These are phyloP conservation scores for Trametes hirsuta DNA, from an alignment of 1,284 basidiomycete species.

Conservation along the genomic window DNA sequence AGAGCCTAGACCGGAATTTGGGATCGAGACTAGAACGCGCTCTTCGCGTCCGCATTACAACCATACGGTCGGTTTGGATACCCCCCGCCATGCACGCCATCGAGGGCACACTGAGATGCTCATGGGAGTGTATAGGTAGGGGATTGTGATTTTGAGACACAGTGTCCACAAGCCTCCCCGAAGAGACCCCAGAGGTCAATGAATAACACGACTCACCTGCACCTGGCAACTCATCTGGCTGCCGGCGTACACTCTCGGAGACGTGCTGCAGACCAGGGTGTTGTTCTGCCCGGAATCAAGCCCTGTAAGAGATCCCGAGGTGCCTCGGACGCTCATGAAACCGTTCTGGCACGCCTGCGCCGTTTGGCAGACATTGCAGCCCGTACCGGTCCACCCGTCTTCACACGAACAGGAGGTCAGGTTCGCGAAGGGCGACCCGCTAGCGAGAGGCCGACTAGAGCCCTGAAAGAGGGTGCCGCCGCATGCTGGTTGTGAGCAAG, in stretches of 20 bases:
- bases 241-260: slow-evolving; percentile 63
- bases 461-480: slow-evolving; percentile 83
- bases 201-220: slow-evolving; percentile 51
- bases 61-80: too few relatives aligned
- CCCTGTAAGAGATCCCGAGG: slow-evolving; percentile 24
- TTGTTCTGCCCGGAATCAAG: slow-evolving; percentile 46
- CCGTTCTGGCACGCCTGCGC: slow-evolving; percentile 63
- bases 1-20: too few relatives aligned
- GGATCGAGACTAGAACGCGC: too few relatives aligned
- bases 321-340: slow-evolving; percentile 46
- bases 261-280: slow-evolving; percentile 66
- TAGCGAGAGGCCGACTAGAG: slow-evolving; percentile 51
- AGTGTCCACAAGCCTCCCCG: too few relatives aligned
- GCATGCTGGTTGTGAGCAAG: slow-evolving; percentile 73
- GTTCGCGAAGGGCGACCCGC: slow-evolving; percentile 55
- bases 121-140: too few relatives aligned
- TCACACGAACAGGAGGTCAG: slow-evolving; percentile 71
- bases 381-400: slow-evolving; percentile 74
- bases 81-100: too few relatives aligned
- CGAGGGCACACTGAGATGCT: too few relatives aligned
- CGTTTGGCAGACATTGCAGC: slow-evolving; percentile 76
- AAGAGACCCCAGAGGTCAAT: too few relatives aligned
- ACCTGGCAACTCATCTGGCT: slow-evolving; percentile 79
- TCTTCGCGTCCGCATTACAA: too few relatives aligned
- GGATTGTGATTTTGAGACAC: too few relatives aligned